Conservation (phyloP, 2,329 filamentous ascomycete genomes). For the Fusarium keratoplasticum region DNA sequence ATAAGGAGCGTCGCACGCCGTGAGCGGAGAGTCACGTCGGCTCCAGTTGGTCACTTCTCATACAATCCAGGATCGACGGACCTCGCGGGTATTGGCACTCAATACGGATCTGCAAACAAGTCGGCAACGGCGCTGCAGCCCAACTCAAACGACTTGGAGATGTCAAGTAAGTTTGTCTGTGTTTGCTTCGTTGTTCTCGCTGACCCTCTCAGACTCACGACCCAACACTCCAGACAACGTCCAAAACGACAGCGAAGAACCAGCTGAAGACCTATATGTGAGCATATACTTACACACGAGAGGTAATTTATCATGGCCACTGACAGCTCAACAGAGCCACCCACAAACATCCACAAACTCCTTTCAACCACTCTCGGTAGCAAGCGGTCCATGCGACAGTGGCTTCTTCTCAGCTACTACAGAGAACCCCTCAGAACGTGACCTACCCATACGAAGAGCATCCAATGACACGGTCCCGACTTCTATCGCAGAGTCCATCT, state of each 20-base stretch:
- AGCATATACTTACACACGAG: neutral
- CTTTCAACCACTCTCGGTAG: neutral
- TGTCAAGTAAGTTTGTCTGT: neutral
- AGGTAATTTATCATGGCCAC: neutral
- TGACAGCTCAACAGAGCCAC: slow-evolving; percentile 4
- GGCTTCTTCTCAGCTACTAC: neutral
- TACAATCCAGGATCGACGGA: neutral
- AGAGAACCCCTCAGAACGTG: neutral
- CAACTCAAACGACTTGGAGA: neutral
- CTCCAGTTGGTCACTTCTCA: neutral
- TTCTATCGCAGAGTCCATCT: slow-evolving; percentile 14
- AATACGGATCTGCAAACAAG: slow-evolving; percentile 7
- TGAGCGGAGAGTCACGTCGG: neutral
- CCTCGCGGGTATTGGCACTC: slow-evolving; percentile 22
- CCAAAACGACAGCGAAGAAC: neutral
- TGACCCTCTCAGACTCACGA: neutral
- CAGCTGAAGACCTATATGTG: neutral
- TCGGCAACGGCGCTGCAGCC: neutral
- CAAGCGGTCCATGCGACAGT: neutral
- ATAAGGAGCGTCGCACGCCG: neutral
- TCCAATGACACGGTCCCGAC: slow-evolving; percentile 11
- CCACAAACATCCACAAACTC: neutral
- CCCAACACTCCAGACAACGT: neutral
- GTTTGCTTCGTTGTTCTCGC: too few species aligned
- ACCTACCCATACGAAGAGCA: neutral